phyloP scores from a whole-genome alignment of 139 green algal species.

The Zygnema cylindricum region DNA sequence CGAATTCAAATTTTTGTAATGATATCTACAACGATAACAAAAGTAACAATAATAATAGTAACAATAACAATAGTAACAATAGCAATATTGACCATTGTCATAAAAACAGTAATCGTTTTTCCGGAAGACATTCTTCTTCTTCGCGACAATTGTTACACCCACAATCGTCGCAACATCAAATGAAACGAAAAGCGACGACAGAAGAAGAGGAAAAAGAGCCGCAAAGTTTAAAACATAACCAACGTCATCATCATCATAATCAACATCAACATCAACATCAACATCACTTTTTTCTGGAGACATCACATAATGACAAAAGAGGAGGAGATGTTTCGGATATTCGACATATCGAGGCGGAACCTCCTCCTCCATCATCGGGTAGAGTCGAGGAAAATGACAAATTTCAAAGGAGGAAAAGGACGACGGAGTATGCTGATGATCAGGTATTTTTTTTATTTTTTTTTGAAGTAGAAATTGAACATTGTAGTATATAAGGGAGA shows the following conservation, averaged over 20 bases:
- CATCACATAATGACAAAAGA: not conserved
- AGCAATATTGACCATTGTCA: too few relatives aligned
- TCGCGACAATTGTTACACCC: not conserved
- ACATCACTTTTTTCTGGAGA: not conserved
- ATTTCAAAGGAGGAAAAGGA: too few relatives aligned
- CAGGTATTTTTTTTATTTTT: too few relatives aligned
- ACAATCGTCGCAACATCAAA: not conserved
- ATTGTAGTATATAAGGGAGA: too few relatives aligned
- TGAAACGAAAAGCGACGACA: not conserved
- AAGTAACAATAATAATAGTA: too few relatives aligned
- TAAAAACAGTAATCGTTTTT: too few relatives aligned
- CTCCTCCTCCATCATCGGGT: not conserved
- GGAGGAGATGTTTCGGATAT: not conserved
- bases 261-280: not conserved
- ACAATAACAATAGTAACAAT: too few relatives aligned
- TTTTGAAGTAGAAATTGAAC: too few relatives aligned
- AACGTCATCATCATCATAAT: constrained; percentile 31
- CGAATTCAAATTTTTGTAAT: not conserved
- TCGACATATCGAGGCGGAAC: not conserved
- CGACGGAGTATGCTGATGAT: too few relatives aligned
- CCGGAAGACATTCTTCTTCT: too few relatives aligned
- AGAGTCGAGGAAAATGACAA: too few relatives aligned
- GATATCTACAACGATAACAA: not conserved
- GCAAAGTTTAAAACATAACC: not conserved
- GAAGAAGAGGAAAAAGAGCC: not conserved